Evolutionary conservation across 1,284 basidiomycete species (phyloP).

Genomic region (Mixia osmundae): DNA sequence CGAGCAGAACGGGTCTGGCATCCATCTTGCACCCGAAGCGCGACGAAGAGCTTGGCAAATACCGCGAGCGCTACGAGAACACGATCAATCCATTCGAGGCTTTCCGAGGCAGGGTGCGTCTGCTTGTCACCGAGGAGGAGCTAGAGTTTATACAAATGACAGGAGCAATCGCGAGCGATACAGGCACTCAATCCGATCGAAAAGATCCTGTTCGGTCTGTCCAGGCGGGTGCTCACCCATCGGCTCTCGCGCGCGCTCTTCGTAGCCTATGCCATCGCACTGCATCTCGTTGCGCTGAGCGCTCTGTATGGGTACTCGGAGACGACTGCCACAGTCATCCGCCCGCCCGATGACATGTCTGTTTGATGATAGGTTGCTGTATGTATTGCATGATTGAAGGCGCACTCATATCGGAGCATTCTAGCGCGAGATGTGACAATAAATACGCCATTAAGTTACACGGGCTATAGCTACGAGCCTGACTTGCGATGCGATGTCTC

Average conservation of each 20-base stretch:
- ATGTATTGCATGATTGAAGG: no score
- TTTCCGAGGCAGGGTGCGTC: slow-evolving; percentile 69
- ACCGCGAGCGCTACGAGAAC: slow-evolving; percentile 78
- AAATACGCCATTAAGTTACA: no score
- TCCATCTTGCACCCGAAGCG: slow-evolving; percentile 13
- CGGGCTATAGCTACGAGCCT: no score
- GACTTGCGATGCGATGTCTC: no score
- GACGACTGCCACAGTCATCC: no score
- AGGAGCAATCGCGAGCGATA: slow-evolving; percentile 83
- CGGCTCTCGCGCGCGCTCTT: slow-evolving; percentile 41
- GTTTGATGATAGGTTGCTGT: no score
- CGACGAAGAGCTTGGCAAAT: slow-evolving; percentile 59
- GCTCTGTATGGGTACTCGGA: no score
- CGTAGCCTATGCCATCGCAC: slow-evolving; percentile 48
- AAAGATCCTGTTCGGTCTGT: slow-evolving; percentile 59
- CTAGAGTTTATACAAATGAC: slow-evolving; percentile 5
- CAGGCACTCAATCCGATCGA: slow-evolving; percentile 80
- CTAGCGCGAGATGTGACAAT: no score
- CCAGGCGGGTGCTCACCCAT: slow-evolving; percentile 64
- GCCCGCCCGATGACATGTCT: no score
- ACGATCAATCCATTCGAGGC: slow-evolving; percentile 93
- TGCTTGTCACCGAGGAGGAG: neutral
- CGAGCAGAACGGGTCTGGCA: slow-evolving; percentile 2
- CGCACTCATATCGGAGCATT: no score
- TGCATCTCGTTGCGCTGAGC: slow-evolving; percentile 56